Conservation (phyloP, 2,329 filamentous ascomycete species). For the Dothidotthia symphoricarpi region DNA sequence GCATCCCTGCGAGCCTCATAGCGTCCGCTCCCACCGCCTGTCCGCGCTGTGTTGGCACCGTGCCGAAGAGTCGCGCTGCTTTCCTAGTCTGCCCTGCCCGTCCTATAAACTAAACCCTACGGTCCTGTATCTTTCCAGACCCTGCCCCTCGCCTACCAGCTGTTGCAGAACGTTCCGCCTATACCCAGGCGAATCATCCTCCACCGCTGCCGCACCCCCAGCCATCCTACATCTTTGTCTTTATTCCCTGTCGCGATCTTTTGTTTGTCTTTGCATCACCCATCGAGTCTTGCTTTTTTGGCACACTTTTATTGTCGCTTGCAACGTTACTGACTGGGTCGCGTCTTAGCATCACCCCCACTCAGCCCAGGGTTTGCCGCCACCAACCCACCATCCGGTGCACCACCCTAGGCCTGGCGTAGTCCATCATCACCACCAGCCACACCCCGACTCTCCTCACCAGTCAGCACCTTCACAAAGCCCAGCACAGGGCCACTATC, state of each 20-base stretch:
- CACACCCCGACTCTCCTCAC: slow-evolving; percentile 63
- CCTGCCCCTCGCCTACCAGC: slow-evolving; percentile 38
- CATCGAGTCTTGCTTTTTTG: slow-evolving; percentile 6
- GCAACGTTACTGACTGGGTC: slow-evolving; percentile 31
- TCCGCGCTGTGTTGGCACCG: slow-evolving; percentile 36
- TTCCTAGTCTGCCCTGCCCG: slow-evolving; percentile 32
- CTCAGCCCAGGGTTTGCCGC: slow-evolving; percentile 70
- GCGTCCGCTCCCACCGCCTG: slow-evolving; percentile 31
- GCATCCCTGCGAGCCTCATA: slow-evolving; percentile 32
- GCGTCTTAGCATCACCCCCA: slow-evolving; percentile 67
- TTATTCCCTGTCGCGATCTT: slow-evolving; percentile 19
- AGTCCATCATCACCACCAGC: slow-evolving; percentile 56
- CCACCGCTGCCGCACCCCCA: slow-evolving; percentile 21
- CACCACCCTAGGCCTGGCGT: slow-evolving; percentile 71
- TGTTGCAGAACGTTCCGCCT: slow-evolving; percentile 24
- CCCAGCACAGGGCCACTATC: slow-evolving; percentile 59
- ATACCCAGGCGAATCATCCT: slow-evolving; percentile 24
- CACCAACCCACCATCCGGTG: slow-evolving; percentile 55
- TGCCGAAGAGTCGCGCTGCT: slow-evolving; percentile 18
- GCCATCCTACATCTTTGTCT: slow-evolving; percentile 12
- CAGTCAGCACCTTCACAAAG: slow-evolving; percentile 60
- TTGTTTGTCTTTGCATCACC: slow-evolving; percentile 15
- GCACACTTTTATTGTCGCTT: slow-evolving; percentile 8
- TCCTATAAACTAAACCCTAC: slow-evolving; percentile 39
- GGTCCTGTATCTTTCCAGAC: slow-evolving; percentile 32